Evolutionary conservation across 345 rosid species (phyloP), one percentile per base, ranked within the genome.

Genomic region (Aegle marmelos): DNA sequence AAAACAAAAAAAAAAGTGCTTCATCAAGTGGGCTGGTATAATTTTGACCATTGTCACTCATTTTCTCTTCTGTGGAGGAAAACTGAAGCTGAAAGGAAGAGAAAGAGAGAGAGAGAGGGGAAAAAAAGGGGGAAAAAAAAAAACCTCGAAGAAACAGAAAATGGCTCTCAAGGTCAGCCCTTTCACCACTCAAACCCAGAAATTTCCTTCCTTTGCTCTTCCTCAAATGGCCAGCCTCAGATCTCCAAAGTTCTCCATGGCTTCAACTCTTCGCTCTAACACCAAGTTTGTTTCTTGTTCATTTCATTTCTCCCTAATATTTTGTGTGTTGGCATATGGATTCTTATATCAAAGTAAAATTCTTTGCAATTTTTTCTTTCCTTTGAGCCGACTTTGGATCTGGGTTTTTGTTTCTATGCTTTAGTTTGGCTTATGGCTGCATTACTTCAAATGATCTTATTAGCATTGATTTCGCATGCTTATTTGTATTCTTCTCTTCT

Each of bases 101-200:
- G 27, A 14, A 10, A 59, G 16, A 8, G 5, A 57, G 62, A 24
- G 27, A 60, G 11, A 25, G 3, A 31, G 9, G 7, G 4, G 4
- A 8, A 0, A 7, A 14, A 7, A 7, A 63, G 3, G 4, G 24
- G 2, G 11, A 62, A 31, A 17, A 63, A 16, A 61, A 58, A 57
- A 37, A 48, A 48, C 13, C 16, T 16, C 57, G 22, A 53, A 53
- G 22, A 17, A 53, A 53, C 21, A 6, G 3, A 9, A 63, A 41
- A 88, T 93, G 97, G 93, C 98, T 72, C 85, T 93, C 76, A 93
- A 87, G 88, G 84, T 93, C 68, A 90, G 87, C 70, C 85, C 94
- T 62, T 85, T 88, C 79, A 48, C 78, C 77, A 82, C 71, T 61
- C 95, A 90, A 63, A 79, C 94, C 16, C 89, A 79, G 80, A 88